A percentile compares a stretch with the other conserved stretches of the same genome.
These are phyloP conservation scores for Rhodotorula sp. DNA, from an alignment of 1,284 basidiomycete genomes.

Conservation along the genomic window DNA sequence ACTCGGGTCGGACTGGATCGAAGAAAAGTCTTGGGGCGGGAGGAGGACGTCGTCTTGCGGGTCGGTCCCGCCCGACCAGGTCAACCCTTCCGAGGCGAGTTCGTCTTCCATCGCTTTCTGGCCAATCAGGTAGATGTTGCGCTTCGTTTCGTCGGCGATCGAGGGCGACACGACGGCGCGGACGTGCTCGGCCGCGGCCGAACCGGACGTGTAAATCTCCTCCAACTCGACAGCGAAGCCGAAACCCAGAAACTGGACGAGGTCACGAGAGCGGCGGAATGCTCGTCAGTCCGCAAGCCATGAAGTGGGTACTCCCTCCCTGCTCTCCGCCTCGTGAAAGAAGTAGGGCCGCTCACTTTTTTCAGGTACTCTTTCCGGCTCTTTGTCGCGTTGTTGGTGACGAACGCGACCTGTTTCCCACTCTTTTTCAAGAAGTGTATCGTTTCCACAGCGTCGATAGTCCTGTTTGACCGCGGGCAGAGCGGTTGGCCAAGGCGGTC, in stretches of 20 bases:
- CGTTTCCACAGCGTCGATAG: conserved; percentile 54
- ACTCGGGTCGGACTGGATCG: conserved; percentile 65
- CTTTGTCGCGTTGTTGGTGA: conserved; percentile 98
- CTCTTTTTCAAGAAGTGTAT: conserved; percentile 47
- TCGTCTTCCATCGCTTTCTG: conserved; percentile 92
- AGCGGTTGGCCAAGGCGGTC: no score
- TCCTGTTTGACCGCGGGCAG: conserved; percentile 5
- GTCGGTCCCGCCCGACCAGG: conserved; percentile 80
- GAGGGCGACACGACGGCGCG: conserved; percentile 71
- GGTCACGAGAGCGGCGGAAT: neutral
- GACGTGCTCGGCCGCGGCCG: conserved; percentile 88
- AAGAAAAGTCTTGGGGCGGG: conserved; percentile 65
- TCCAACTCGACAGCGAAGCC: conserved; percentile 72
- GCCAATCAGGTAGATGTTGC: conserved; percentile 74
- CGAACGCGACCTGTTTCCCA: conserved; percentile 73
- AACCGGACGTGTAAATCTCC: conserved; percentile 94
- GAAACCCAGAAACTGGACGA: conserved; percentile 71
- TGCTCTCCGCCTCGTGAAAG: neutral
- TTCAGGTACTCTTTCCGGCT: conserved; percentile 80
- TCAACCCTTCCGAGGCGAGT: conserved; percentile 74
- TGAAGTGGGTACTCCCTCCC: neutral
- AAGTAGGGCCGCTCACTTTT: conserved; percentile 52
- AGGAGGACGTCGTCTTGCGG: conserved; percentile 74
- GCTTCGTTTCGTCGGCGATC: conserved; percentile 22
- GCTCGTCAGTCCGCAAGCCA: no score